Evolutionary conservation across 2,329 filamentous ascomycete species (phyloP).

Genomic region (Hypoxylon sp.): DNA sequence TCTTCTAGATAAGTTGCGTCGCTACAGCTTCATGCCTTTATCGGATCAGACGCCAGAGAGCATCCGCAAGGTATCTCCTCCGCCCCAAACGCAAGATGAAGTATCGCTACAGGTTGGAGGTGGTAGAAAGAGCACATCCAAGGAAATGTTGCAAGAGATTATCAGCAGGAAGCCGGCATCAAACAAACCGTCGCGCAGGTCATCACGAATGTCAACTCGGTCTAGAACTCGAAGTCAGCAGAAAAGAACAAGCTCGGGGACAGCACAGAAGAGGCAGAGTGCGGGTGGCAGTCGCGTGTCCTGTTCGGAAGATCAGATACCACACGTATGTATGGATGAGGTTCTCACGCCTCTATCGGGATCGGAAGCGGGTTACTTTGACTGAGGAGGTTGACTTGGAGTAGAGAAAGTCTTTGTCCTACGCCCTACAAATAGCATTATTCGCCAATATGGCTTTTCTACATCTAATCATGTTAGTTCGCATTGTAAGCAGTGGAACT

Average conservation of each 20-base stretch:
- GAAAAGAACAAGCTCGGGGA: constrained; percentile 12
- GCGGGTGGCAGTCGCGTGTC: constrained; percentile 18
- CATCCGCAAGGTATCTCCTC: constrained; percentile 24
- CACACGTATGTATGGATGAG: constrained; percentile 44
- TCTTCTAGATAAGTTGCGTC: constrained; percentile 42
- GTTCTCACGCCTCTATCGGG: constrained; percentile 32
- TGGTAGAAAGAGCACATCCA: constrained; percentile 36
- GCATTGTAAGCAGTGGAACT: neutral
- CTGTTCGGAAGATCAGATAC: constrained; percentile 43
- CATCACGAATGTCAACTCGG: constrained; percentile 16
- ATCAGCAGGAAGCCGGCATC: constrained; percentile 31
- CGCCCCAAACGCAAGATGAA: constrained; percentile 11
- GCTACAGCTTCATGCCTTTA: constrained; percentile 48
- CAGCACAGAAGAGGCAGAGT: constrained; percentile 12
- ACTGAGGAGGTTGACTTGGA: constrained; percentile 10
- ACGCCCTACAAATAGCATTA: neutral
- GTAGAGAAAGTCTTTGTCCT: neutral
- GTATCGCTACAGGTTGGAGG: constrained; percentile 14
- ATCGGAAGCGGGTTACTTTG: constrained; percentile 23
- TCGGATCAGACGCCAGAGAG: constrained; percentile 43
- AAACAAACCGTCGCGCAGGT: constrained; percentile 26
- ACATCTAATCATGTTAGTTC: neutral
- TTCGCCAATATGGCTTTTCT: neutral
- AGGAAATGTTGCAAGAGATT: constrained; percentile 44
- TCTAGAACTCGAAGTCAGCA: neutral